A percentile compares a stretch with the other conserved stretches of the same genome.
Conservation (phyloP, 2,329 filamentous ascomycete genomes). For the Pseudogymnoascus sp. region DNA sequence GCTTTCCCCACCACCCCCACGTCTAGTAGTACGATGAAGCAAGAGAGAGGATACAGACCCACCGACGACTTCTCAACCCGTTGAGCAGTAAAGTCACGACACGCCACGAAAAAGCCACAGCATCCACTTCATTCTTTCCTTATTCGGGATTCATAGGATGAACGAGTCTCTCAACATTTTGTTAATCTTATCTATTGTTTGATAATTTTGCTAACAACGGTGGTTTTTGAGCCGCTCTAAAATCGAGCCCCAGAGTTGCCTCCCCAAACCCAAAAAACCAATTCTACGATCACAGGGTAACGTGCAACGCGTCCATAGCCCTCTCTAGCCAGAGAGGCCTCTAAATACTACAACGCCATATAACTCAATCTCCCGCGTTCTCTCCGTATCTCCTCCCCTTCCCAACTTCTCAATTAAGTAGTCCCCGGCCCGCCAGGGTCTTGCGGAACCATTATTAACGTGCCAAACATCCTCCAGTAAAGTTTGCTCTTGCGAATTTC, state of each 20-base stretch:
- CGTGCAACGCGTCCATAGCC: background rate
- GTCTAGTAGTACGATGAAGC: background rate
- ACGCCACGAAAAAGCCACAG: background rate
- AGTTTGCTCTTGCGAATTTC: background rate
- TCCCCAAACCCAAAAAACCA: background rate
- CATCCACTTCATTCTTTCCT: slow-evolving; percentile 7
- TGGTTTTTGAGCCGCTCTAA: slow-evolving; percentile 1
- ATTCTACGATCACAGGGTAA: slow-evolving; percentile 4
- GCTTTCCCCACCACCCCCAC: slow-evolving; percentile 1
- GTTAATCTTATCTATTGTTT: slow-evolving; percentile 5
- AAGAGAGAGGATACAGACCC: background rate
- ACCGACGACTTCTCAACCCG: background rate
- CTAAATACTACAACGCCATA: slow-evolving; percentile 2
- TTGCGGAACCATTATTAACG: background rate
- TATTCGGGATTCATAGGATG: slow-evolving; percentile 7
- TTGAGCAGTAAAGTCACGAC: background rate
- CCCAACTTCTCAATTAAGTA: background rate
- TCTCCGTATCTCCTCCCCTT: background rate
- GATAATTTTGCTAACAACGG: slow-evolving; percentile 1
- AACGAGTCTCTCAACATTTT: background rate
- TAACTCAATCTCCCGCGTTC: background rate
- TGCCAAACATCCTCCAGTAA: background rate
- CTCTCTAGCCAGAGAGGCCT: slow-evolving; percentile 1
- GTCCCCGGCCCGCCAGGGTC: background rate
- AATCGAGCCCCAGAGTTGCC: background rate